Base-by-base conservation (phyloP, 345 rosid species). In the Brassica cretica region DNA sequence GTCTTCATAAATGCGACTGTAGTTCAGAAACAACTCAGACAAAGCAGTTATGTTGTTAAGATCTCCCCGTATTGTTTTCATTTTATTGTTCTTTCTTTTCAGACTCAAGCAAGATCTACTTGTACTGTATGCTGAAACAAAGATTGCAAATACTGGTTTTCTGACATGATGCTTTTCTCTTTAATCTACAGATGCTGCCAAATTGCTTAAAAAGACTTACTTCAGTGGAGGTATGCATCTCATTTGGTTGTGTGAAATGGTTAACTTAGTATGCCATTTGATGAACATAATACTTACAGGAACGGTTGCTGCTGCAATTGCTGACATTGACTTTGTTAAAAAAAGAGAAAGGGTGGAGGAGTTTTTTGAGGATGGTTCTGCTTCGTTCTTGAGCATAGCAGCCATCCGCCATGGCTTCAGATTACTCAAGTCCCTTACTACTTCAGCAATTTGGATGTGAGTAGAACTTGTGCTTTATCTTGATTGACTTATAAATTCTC, bases 271-370 rank as follows among this genome's bases (percentile, higher is more conserved):
- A 53, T 81, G 79, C 59, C 51, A 53, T 33, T 32, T 53, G 60
- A 71, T 64, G 15, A 75, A 60, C 16, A 11, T 51, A 70, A 44
- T 60, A 69, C 68, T 74, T 79, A 51, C 89, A 94, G 98, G 98
- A 53, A 92, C 98, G 5, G 98, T 94, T 77, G 90, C 91, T 76
- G 94, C 97, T 33, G 81, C 97, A 61, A 89, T 91, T 85, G 98
- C 98, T 75, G 98, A 94, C 76, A 67, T 87, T 84, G 98, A 94
- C 84, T 94, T 94, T 84, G 94, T 94, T 49, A 94, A 84, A 85
- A 89, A 96, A 84, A 90, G 98, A 84, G 91, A 91, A 80, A 83
- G 76, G 73, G 78, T 90, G 77, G 98, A 94, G 70, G 98, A 91
- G 81, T 86, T 77, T 75, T 91, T 94, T 46, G 98, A 94, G 86